Evolutionary conservation across 148 eudicot species (phyloP), one percentile per base, ranked within the genome.

Genomic region (Silene uniflora): DNA sequence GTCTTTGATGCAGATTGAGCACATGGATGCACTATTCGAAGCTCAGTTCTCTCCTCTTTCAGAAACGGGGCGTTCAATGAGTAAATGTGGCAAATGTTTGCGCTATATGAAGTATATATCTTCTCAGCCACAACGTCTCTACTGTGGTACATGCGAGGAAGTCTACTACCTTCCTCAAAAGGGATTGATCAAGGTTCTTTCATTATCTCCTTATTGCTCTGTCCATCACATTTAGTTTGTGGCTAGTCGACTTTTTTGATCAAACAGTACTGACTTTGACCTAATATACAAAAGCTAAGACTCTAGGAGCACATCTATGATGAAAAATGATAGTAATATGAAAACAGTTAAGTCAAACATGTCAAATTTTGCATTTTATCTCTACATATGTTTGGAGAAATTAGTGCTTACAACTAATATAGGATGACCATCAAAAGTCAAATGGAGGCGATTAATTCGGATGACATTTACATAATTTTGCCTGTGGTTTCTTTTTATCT

Each of bases 41-140:
- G 98, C 98, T 29, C 97, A 93, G 79, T 93, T 93, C 79, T 93
- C 98, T 77, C 95, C 97, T 52, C 93, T 93, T 49, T 91, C 98
- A 39, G 97, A 89, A 58, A 81, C 98, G 24, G 98, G 98, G 69
- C 93, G 94, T 69, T 60, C 87, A 55, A 85, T 93, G 63, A 87
- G 98, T 83, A 93, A 90, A 89, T 93, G 98, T 82, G 98, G 97
- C 6, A 93, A 91, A 78, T 93, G 98, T 74, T 73, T 88, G 76
- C 91, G 97, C 39, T 93, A 93, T 83, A 91, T 93, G 98, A 93
- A 90, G 84, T 86, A 86, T 80, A 93, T 93, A 3, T 80, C 89
- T 76, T 75, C 80, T 59, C 92, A 87, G 73, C 98, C 98, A 47
- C 88, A 89, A 29, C 91, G 98, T 66, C 86, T 93, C 5, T 93